Evolutionary conservation across 176 grass and related monocot species (phyloP).

Genomic region (Bonia amplexicaulis): DNA sequence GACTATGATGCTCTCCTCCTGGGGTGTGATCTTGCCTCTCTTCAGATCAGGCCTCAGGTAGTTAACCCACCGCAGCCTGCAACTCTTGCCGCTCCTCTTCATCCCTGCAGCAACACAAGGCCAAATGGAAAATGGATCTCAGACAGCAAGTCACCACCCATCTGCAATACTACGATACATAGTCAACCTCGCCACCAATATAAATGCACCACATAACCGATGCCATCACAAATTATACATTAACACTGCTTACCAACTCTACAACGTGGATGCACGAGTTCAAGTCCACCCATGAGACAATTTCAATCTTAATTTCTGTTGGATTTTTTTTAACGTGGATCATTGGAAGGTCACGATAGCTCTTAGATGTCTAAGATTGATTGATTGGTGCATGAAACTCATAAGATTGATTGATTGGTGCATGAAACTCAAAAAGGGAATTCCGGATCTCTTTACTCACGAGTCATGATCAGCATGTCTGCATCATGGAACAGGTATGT

Average conservation of each 20-base stretch:
- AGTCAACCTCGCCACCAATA: too few relatives aligned
- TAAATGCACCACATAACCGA: too few relatives aligned
- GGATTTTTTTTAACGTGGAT: too few relatives aligned
- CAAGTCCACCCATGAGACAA: background rate
- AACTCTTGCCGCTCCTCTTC: constrained; percentile 90
- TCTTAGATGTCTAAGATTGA: background rate
- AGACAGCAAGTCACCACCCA: background rate
- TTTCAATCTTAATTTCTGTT: too few relatives aligned
- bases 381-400: too few relatives aligned
- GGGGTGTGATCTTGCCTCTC: constrained; percentile 70
- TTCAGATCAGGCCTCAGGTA: constrained; percentile 88
- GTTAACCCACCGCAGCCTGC: constrained; percentile 84
- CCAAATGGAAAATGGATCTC: constrained; percentile 1
- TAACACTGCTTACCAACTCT: background rate
- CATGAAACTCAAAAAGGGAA: background rate
- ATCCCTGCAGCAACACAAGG: constrained; percentile 32
- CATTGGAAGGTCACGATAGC: too few relatives aligned
- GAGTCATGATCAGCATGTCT: background rate
- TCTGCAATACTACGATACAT: background rate
- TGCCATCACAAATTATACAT: background rate
- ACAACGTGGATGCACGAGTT: background rate
- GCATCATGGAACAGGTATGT: background rate
- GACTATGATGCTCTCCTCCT: constrained; percentile 77
- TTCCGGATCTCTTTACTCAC: too few relatives aligned
- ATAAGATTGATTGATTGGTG: background rate